phyloP scores from a whole-genome alignment of 2,329 filamentous ascomycete genomes.

The Drechslera avenae region DNA sequence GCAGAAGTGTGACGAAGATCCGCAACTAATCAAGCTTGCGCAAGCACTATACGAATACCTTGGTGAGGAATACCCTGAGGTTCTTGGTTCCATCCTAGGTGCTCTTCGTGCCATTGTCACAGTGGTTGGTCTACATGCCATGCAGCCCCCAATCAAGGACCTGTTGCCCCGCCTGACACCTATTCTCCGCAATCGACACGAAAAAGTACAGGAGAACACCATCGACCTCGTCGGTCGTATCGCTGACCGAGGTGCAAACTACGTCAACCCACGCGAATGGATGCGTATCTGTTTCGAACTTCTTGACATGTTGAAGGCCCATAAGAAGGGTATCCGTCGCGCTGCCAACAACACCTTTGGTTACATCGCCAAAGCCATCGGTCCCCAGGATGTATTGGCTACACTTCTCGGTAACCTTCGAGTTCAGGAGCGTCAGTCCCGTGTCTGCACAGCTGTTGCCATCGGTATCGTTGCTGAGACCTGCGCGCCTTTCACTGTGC shows the following conservation, averaged over 20 bases:
- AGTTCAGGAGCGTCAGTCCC: constrained; percentile 95
- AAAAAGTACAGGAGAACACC: constrained; percentile 99
- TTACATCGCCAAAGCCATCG: constrained; percentile 99
- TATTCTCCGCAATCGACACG: constrained; percentile 97
- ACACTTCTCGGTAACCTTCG: constrained; percentile 95
- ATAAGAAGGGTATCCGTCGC: constrained; percentile 98
- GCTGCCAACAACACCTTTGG: constrained; percentile 99
- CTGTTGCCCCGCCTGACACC: constrained; percentile 91
- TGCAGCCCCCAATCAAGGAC: constrained; percentile 98
- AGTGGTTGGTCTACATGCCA: constrained; percentile 95
- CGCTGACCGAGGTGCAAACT: constrained; percentile 93
- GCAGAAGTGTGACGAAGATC: constrained; percentile 97
- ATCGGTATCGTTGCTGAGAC: constrained; percentile 99
- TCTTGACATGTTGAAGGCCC: constrained; percentile 98
- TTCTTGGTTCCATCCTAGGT: constrained; percentile 93
- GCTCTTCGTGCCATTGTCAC: constrained; percentile 95
- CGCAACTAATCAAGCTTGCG: constrained; percentile 91
- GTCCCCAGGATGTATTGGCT: constrained; percentile 93
- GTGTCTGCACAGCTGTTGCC: constrained; percentile 96
- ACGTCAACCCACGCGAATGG: constrained; percentile 96
- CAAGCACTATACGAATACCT: constrained; percentile 97
- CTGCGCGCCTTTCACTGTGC: constrained; percentile 95
- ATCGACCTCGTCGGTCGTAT: constrained; percentile 98
- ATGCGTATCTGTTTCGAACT: constrained; percentile 99
- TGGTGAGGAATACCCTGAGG: constrained; percentile 97